Evolutionary conservation across 1,284 basidiomycete species (phyloP), one percentile per base, ranked within the genome.

Genomic region (Mycena citricolor): DNA sequence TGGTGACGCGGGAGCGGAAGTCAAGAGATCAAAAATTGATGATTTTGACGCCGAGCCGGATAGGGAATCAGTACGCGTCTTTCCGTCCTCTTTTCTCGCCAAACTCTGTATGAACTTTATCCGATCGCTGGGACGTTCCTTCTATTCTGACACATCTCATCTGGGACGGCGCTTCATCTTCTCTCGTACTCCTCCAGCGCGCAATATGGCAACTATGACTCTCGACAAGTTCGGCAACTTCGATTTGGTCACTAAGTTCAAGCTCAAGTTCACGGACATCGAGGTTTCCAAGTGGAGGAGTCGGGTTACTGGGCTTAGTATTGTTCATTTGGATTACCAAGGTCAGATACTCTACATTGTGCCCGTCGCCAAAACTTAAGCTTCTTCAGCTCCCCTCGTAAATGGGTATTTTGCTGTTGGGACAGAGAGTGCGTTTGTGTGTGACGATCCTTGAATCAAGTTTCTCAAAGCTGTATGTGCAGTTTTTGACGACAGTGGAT

Each of bases 401-500:
- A 93, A 95, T 60, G 93, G 93, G 4, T 97, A 94, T 66, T 94
- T 97, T 61, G 86, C 89, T 8, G 82, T 97, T 30, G 83, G 83
- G 6, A 97, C 94, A 10, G 97, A 99, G 73, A 99, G 90, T 86
- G 59, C 49, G 63, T 26, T 31, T 8, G 19, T 32, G 25, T 19
- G 33, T 37, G 25, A 31, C 32, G 47, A 54, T 36, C 12, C 10
- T 23, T 36, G 44, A 21, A 42, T n/a, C 30, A 31, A 24, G 28
- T 36, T 24, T 32, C 11, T 10, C 33, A 23, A n/a, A n/a, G n/a
- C n/a, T n/a, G n/a, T n/a, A n/a, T n/a, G n/a, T n/a, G n/a, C 51
- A 91, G 90, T 94, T 59, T 94, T 95, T 65, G 77, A 95, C 66
- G 93, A 97, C 63, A 89, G 83, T 35, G 94, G 94, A 30, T 87